Conservation (phyloP, 139 green algal genomes). For the Volvox reticuliferus region DNA sequence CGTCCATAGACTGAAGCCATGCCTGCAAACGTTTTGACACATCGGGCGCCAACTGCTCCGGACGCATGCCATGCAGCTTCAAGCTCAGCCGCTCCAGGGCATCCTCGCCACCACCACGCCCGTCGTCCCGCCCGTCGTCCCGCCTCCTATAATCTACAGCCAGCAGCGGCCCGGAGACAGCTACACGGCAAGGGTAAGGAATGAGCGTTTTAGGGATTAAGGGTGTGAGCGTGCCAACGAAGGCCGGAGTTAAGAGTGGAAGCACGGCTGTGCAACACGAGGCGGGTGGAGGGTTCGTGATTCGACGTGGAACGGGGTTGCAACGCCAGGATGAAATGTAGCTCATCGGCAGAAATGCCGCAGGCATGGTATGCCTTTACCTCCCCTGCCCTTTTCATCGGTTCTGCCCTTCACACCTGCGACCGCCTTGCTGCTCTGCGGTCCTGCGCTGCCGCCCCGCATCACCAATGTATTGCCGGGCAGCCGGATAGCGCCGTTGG, state of each 20-base stretch:
- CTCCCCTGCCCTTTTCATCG: too few relatives aligned
- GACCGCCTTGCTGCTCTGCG: not conserved
- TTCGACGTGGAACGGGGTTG: too few relatives aligned
- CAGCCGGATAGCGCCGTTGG: conserved; percentile 4
- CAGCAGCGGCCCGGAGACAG: not conserved
- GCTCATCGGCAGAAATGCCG: too few relatives aligned
- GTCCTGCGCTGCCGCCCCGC: not conserved
- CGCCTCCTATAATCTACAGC: not conserved
- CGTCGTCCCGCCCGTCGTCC: not conserved
- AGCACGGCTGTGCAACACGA: too few relatives aligned
- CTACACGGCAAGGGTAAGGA: not conserved
- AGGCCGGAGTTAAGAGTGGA: too few relatives aligned
- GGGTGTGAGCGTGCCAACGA: too few relatives aligned
- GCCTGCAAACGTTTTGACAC: conserved; percentile 19
- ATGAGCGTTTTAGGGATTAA: too few relatives aligned
- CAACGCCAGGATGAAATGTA: too few relatives aligned
- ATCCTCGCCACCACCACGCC: not conserved
- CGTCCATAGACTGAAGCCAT: conserved; percentile 33
- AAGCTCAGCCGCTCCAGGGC: conserved; percentile 26
- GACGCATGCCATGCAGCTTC: conserved; percentile 38
- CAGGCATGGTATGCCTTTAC: too few relatives aligned
- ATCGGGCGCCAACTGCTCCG: conserved; percentile 29
- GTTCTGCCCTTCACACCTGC: not conserved
- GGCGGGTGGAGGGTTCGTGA: too few relatives aligned
- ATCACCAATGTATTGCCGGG: not conserved